A percentile compares a stretch with the other conserved stretches of the same genome.
phyloP scores from a whole-genome alignment of 1,139 yeast genomes.

The Candida sp. region DNA sequence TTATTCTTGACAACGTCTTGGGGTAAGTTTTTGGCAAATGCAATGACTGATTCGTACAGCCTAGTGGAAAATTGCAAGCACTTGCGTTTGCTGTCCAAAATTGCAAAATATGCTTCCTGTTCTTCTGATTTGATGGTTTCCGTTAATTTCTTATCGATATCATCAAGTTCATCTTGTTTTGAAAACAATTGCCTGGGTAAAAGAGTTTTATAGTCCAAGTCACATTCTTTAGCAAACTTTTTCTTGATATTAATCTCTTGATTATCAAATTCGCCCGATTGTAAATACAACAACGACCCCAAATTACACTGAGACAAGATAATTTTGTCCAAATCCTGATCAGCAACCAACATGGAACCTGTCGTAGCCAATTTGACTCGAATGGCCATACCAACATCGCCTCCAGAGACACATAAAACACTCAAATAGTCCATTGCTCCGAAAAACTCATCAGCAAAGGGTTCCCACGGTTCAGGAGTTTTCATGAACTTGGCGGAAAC shows the following conservation, averaged over 20 bases:
- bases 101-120: slow-evolving; percentile 16
- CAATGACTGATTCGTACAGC: slow-evolving; percentile 52
- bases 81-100: slow-evolving; percentile 26
- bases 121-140: slow-evolving; percentile 9
- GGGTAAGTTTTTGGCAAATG: slow-evolving; percentile 51
- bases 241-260: slow-evolving; percentile 32
- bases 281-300: slow-evolving; percentile 69
- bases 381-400: slow-evolving; percentile 63
- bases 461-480: slow-evolving; percentile 58
- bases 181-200: slow-evolving; percentile 8
- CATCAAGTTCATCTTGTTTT: slow-evolving; percentile 1
- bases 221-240: slow-evolving; percentile 18
- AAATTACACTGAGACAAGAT: slow-evolving; percentile 67
- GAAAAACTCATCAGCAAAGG: slow-evolving; percentile 73
- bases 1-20: slow-evolving; percentile 17
- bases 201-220: slow-evolving; percentile 19
- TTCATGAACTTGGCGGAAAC: slow-evolving; percentile 20
- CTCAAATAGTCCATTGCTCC: slow-evolving; percentile 69
- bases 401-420: slow-evolving; percentile 63
- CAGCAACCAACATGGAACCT: slow-evolving; percentile 72
- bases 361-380: slow-evolving; percentile 65
- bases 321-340: slow-evolving; percentile 62
- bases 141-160: slow-evolving; percentile 3
- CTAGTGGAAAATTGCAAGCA: slow-evolving; percentile 43
- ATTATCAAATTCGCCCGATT: slow-evolving; percentile 65